A percentile compares a stretch with the other conserved stretches of the same genome.
These are phyloP conservation scores for Penicillium sclerotiorum DNA, from an alignment of 2,329 filamentous ascomycete species.

Conservation along the genomic window DNA sequence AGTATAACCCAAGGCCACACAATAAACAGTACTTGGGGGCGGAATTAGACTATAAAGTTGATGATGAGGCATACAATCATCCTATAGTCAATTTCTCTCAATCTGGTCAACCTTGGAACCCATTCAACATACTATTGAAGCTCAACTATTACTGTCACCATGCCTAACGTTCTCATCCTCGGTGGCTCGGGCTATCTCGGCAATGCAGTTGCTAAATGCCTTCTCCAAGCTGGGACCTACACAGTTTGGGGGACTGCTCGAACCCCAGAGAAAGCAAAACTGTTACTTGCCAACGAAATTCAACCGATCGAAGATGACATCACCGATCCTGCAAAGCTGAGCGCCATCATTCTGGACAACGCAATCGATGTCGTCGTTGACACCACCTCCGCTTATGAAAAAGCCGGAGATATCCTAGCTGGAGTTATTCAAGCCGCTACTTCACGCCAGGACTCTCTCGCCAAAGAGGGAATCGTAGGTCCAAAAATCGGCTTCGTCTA, in stretches of 20 bases:
- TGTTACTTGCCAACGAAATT: conserved; percentile 35
- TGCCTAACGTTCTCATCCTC: conserved; percentile 4
- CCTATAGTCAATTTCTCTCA: too few relatives aligned
- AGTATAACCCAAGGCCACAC: too few relatives aligned
- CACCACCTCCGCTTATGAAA: conserved; percentile 26
- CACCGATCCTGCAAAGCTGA: conserved; percentile 13
- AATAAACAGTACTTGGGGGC: too few relatives aligned
- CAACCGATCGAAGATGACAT: conserved; percentile 33
- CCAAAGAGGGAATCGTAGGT: conserved; percentile 16
- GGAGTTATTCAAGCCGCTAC: conserved; percentile 22
- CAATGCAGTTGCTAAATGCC: conserved; percentile 19
- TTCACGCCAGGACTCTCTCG: conserved; percentile 9
- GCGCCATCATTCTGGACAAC: conserved; percentile 2
- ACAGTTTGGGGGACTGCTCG: conserved; percentile 42
- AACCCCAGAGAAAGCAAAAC: conserved; percentile 32
- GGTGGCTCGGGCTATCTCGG: conserved; percentile 37
- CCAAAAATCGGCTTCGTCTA: conserved; percentile 45
- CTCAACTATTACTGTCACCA: background rate
- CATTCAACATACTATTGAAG: background rate
- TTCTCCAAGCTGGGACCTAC: conserved; percentile 32
- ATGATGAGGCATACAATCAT: too few relatives aligned
- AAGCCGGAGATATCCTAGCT: conserved; percentile 25
- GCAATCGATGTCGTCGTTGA: conserved; percentile 43
- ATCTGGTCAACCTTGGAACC: background rate
- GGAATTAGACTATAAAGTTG: too few relatives aligned